Conservation (phyloP, 2,329 filamentous ascomycete genomes). For the Fusarium miscanthi region DNA sequence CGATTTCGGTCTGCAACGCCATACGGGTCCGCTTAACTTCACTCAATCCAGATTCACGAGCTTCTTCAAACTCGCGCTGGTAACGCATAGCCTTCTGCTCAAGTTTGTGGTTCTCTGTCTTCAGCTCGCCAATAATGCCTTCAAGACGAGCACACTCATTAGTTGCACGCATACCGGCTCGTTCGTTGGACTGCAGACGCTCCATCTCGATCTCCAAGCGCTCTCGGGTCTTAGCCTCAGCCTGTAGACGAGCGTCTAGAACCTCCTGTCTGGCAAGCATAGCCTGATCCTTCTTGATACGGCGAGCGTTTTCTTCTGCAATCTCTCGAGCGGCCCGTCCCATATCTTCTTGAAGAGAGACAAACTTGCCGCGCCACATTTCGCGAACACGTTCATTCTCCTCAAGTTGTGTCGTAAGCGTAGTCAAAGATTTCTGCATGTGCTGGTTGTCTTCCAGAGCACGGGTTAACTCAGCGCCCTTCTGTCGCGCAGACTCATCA, state of each 20-base stretch:
- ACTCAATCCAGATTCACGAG: conserved; percentile 79
- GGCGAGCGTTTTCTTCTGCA: conserved; percentile 82
- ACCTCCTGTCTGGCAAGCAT: conserved; percentile 83
- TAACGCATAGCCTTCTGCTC: conserved; percentile 75
- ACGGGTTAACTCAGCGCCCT: conserved; percentile 61
- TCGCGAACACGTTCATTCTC: conserved; percentile 89
- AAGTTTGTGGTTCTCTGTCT: conserved; percentile 76
- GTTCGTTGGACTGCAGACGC: conserved; percentile 71
- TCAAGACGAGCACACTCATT: conserved; percentile 72
- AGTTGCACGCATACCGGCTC: conserved; percentile 72
- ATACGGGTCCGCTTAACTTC: conserved; percentile 86
- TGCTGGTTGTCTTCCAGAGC: conserved; percentile 73
- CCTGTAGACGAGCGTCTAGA: conserved; percentile 79
- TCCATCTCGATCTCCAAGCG: conserved; percentile 74
- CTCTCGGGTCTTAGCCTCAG: conserved; percentile 77
- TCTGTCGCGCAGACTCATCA: conserved; percentile 62
- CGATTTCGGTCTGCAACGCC: conserved; percentile 83
- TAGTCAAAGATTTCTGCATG: conserved; percentile 77
- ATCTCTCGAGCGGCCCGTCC: conserved; percentile 80
- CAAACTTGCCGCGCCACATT: conserved; percentile 84
- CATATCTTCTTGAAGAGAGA: conserved; percentile 90
- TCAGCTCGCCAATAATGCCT: conserved; percentile 64
- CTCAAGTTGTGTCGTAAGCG: conserved; percentile 80
- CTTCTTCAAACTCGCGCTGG: conserved; percentile 86
- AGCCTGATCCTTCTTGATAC: conserved; percentile 82